A percentile compares a stretch with the other conserved stretches of the same genome.
Conservation (phyloP, 164 flowering plant species). For the Vitis rupestris region DNA sequence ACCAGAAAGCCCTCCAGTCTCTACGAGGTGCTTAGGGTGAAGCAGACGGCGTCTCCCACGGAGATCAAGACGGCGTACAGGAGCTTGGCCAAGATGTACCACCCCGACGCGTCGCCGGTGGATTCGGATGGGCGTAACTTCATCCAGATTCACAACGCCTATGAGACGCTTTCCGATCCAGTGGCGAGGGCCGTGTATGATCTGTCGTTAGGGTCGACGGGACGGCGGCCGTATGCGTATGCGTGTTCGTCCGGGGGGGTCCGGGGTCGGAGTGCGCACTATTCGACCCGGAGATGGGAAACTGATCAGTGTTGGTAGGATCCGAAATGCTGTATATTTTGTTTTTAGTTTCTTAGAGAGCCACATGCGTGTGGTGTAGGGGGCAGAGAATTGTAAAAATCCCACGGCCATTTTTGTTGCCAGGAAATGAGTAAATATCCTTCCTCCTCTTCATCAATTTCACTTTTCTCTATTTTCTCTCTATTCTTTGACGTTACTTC, state of each 20-base stretch:
- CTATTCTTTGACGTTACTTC: neutral
- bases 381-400: neutral
- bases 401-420: neutral
- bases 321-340: no score
- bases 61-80: slow-evolving; percentile 81
- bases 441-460: neutral
- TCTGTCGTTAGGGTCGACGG: slow-evolving; percentile 18
- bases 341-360: neutral
- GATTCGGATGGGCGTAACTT: slow-evolving; percentile 55
- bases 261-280: slow-evolving; percentile 19
- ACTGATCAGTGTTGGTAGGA: slow-evolving; percentile 88
- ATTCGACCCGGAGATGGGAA: slow-evolving; percentile 67
- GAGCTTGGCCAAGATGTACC: slow-evolving; percentile 58
- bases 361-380: neutral
- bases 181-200: slow-evolving; percentile 59
- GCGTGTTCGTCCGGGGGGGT: neutral
- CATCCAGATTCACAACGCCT: slow-evolving; percentile 73
- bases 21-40: slow-evolving; percentile 57
- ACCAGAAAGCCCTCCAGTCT: slow-evolving; percentile 28
- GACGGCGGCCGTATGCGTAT: neutral
- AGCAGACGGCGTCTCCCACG: slow-evolving; percentile 37
- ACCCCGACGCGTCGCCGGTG: slow-evolving; percentile 48
- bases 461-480: neutral
- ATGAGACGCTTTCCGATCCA: slow-evolving; percentile 80
- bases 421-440: slow-evolving; percentile 1